Conservation (phyloP, 2,329 filamentous ascomycete genomes). For the Sarocladium oryzae region DNA sequence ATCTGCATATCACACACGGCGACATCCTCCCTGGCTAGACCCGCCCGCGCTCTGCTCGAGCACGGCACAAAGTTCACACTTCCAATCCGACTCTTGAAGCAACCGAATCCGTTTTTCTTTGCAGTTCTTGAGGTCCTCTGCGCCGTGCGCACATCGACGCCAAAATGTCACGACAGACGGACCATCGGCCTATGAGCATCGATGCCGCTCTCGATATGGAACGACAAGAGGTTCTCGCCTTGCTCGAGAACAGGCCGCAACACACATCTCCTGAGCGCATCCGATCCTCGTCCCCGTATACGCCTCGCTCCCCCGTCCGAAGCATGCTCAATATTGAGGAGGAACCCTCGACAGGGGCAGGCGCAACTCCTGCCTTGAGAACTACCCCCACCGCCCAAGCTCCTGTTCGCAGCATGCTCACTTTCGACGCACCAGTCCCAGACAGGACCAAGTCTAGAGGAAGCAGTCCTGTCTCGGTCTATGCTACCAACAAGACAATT, state of each 20-base stretch:
- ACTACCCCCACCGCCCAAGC: slow-evolving; percentile 37
- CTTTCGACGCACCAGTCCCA: slow-evolving; percentile 35
- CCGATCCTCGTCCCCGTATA: slow-evolving; percentile 48
- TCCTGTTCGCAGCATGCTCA: slow-evolving; percentile 60
- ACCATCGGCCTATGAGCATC: slow-evolving; percentile 57
- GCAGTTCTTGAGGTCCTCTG: too few species aligned
- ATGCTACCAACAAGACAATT: slow-evolving; percentile 21
- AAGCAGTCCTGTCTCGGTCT: slow-evolving; percentile 16
- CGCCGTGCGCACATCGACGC: background rate
- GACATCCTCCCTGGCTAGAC: slow-evolving; percentile 5
- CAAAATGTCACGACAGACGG: slow-evolving; percentile 26
- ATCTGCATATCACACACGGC: background rate
- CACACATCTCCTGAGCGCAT: slow-evolving; percentile 27
- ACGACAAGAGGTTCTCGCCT: slow-evolving; percentile 62
- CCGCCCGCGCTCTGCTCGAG: background rate
- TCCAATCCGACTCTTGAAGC: background rate
- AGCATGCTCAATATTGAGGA: slow-evolving; percentile 60
- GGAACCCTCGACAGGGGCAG: slow-evolving; percentile 20
- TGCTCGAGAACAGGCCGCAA: slow-evolving; percentile 49
- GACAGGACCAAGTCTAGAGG: slow-evolving; percentile 17
- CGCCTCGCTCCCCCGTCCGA: slow-evolving; percentile 57
- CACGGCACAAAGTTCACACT: too few species aligned
- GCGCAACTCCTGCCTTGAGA: slow-evolving; percentile 11
- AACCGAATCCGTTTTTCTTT: background rate
- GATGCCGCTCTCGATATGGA: slow-evolving; percentile 74